A percentile compares a stretch with the other conserved stretches of the same genome.
Evolutionary conservation across 768 basidiomycete species (phyloP).

Genomic region (Hygrophoropsis aurantiaca): DNA sequence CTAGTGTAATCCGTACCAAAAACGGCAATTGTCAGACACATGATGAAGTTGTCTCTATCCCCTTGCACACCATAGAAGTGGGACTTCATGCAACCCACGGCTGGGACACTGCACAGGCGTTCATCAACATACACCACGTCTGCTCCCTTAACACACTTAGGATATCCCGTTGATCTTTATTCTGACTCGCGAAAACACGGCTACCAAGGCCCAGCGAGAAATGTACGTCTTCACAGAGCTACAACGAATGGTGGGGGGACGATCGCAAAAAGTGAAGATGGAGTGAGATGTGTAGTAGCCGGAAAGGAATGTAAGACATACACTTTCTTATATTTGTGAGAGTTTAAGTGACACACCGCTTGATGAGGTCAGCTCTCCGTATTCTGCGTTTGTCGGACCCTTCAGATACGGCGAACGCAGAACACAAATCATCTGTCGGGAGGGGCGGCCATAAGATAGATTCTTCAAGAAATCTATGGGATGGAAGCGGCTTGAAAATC

Average conservation of each 20-base stretch:
- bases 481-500: slow-evolving; percentile 72
- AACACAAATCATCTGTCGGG: slow-evolving; percentile 55
- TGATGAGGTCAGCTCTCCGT: slow-evolving; percentile 66
- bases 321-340: slow-evolving; percentile 9
- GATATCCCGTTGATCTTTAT: slow-evolving; percentile 29
- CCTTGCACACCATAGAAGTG: too few species aligned
- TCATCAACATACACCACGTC: slow-evolving; percentile 22
- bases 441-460: slow-evolving; percentile 69
- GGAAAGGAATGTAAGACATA: slow-evolving; percentile 69
- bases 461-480: slow-evolving; percentile 75
- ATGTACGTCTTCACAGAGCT: slow-evolving; percentile 60
- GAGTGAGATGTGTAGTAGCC: slow-evolving; percentile 64
- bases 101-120: slow-evolving; percentile 21
- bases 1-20: too few species aligned
- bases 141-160: neutral
- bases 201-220: slow-evolving; percentile 44
- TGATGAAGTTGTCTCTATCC: too few species aligned
- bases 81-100: slow-evolving; percentile 24
- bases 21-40: too few species aligned
- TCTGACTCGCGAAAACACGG: slow-evolving; percentile 46
- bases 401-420: slow-evolving; percentile 35
- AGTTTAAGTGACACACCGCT: too few species aligned
- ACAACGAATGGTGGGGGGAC: slow-evolving; percentile 63
- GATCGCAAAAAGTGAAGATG: slow-evolving; percentile 69
- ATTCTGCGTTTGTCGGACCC: slow-evolving; percentile 58